phyloP scores from a whole-genome alignment of 2,329 filamentous ascomycete genomes.

The Diaporthe australafricana region DNA sequence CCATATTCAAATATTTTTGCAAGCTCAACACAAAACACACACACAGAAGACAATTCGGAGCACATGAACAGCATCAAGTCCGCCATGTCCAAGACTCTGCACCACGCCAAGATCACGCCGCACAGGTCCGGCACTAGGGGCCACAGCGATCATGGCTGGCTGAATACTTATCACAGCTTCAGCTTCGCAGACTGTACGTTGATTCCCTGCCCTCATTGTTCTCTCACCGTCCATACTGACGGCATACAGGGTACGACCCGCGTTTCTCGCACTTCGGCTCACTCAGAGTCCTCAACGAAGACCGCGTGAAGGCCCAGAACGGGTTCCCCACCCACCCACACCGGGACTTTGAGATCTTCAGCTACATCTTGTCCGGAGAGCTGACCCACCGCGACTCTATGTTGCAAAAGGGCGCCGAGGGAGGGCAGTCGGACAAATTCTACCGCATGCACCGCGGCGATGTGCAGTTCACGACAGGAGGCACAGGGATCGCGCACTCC shows the following conservation, averaged over 20 bases:
- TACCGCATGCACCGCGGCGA: slow-evolving; percentile 81
- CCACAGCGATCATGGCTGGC: slow-evolving; percentile 86
- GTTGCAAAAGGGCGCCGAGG: slow-evolving; percentile 76
- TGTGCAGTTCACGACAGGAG: slow-evolving; percentile 92
- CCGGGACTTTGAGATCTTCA: slow-evolving; percentile 90
- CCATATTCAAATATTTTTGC: background rate
- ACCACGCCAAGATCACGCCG: slow-evolving; percentile 78
- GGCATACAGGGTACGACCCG: slow-evolving; percentile 65
- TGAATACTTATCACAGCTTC: slow-evolving; percentile 89
- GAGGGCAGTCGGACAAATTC: slow-evolving; percentile 70
- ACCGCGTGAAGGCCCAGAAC: slow-evolving; percentile 78
- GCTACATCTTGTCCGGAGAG: slow-evolving; percentile 86
- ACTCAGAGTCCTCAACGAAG: slow-evolving; percentile 89
- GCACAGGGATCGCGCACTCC: slow-evolving; percentile 82
- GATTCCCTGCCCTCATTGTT: background rate
- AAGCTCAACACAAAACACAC: background rate
- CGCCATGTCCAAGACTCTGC: slow-evolving; percentile 72
- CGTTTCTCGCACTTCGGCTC: slow-evolving; percentile 77
- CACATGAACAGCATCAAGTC: slow-evolving; percentile 53
- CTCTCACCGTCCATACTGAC: background rate
- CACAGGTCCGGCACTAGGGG: slow-evolving; percentile 80
- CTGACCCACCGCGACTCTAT: slow-evolving; percentile 90
- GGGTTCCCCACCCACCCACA: slow-evolving; percentile 90
- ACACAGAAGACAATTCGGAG: slow-evolving; percentile 9
- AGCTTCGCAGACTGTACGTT: slow-evolving; percentile 76